phyloP scores from a whole-genome alignment of 192 early-diverging fungal species.

The Piromyces sp. region DNA sequence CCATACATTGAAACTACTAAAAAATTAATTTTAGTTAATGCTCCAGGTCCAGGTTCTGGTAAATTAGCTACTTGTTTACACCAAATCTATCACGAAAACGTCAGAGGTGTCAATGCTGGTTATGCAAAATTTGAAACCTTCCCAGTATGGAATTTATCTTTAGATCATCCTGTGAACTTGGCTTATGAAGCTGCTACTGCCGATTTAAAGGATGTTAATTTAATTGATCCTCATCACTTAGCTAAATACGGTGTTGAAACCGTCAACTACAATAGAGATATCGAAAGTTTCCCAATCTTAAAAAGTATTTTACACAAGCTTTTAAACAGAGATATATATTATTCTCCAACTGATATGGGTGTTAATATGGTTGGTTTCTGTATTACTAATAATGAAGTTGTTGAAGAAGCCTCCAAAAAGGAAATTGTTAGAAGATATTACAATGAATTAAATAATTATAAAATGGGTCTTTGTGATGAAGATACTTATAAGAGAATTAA shows the following conservation, averaged over 20 bases:
- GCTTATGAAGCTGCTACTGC: background rate
- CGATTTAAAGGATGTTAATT: background rate
- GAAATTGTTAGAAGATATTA: background rate
- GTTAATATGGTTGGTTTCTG: background rate
- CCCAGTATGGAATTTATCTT: background rate
- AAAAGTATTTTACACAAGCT: background rate
- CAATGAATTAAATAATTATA: background rate
- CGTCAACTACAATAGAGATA: background rate
- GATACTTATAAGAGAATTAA: background rate
- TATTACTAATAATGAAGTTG: background rate
- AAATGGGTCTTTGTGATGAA: background rate
- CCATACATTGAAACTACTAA: background rate
- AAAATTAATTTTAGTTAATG: background rate
- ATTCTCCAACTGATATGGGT: background rate
- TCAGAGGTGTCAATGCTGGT: background rate
- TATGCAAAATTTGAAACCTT: background rate
- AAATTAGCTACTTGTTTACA: background rate
- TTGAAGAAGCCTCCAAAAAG: background rate
- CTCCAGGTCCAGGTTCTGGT: background rate
- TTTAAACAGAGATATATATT: background rate
- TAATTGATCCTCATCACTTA: background rate
- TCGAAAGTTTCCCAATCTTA: background rate
- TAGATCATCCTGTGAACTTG: background rate
- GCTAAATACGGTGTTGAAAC: background rate
- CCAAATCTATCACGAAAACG: background rate